Evolutionary conservation across 768 basidiomycete species (phyloP), one percentile per base, ranked within the genome.

Genomic region (Psilocybe cubensis): DNA sequence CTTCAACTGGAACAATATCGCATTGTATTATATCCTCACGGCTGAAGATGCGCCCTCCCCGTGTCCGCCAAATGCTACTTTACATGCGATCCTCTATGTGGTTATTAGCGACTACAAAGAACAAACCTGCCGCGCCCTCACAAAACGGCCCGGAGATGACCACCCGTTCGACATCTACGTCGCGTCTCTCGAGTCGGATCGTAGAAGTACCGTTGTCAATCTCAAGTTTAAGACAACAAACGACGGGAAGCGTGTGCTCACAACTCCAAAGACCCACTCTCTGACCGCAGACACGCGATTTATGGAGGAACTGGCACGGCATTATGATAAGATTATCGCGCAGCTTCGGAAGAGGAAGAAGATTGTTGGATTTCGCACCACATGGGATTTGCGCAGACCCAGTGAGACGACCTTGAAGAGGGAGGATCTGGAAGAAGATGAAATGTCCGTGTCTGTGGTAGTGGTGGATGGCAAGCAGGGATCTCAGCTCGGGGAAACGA

Each of bases 31-130:
- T 31, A 52, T 57, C 38, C 31, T 56, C 0, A 56, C 54, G 12
- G 54, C 43, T 10, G 20, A 35, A 28, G 44, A 43, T 18, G 5
- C 29, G 10, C 41, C 20, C 21, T 14, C 33, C 7, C 6, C 35
- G 10, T 40, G 35, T 31, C 31, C 43, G 14, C 14, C 20, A 12
- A 28, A 23, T 24, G 27, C n/a, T 27, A 29, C 17, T 18, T 28
- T 45, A 54, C 53, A 29, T 10, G 51, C 50, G 24, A 42, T 52
- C 6, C 59, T 60, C 4, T 60, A 60, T 40, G 47, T 60, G 21
- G 27, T 57, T 17, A 23, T 60, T 31, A 43, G 9, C 14, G 55
- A 56, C 20, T 49, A 53, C 50, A 60, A 48, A 31, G 59, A 60
- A n/a, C 54, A 53, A 52, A 60, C 45, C 6, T 52, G 50, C 25